Evolutionary conservation across 1,284 basidiomycete genomes (phyloP), one percentile per base, ranked within the genome.

Genomic region (Cutaneotrichosporon cyanovorans): DNA sequence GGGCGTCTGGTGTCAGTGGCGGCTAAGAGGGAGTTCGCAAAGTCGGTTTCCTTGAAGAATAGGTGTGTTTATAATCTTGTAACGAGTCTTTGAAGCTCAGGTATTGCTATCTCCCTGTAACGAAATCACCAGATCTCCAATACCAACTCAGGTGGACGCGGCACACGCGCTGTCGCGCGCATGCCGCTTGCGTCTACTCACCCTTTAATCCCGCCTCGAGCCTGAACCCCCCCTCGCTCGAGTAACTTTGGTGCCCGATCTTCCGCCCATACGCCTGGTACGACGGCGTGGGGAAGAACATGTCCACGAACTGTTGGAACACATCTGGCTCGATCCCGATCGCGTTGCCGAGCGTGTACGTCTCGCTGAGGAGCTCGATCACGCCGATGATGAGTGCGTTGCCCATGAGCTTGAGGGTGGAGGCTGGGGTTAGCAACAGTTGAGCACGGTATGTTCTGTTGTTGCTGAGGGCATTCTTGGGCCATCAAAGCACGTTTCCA

Each of bases 281-380:
- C 11, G 63, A 53, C 2, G 66, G 62, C 0, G 63, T 61, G 10
- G 64, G 61, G 48, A 67, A 60, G 41, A 66, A 51, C 45, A 58
- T 46, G 54, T 63, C 59, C 42, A 57, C 42, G 20, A 60, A 50
- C 41, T 59, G 42, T 34, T 56, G 57, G 44, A 60, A 59, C 18
- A 51, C 50, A 10, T 38, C 38, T 7, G 53, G 49, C 38, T 63
- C 60, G 22, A 65, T 55, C 12, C 52, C 63, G 16, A 61, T 55
- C 3, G 55, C 52, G 37, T 67, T 63, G 23, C 52, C 59, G 23
- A 69, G 50, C 10, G 67, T 57, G 42, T 63, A 66, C 6, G 58
- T 53, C 52, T 69, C 67, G 16, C 55, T 50, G 31, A 68, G 54
- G 9, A 66, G 51, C 55, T 69, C 58, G 42, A 69, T 62, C 36